Evolutionary conservation across 2,329 filamentous ascomycete genomes (phyloP).

Genomic region (Fusarium acutatum): DNA sequence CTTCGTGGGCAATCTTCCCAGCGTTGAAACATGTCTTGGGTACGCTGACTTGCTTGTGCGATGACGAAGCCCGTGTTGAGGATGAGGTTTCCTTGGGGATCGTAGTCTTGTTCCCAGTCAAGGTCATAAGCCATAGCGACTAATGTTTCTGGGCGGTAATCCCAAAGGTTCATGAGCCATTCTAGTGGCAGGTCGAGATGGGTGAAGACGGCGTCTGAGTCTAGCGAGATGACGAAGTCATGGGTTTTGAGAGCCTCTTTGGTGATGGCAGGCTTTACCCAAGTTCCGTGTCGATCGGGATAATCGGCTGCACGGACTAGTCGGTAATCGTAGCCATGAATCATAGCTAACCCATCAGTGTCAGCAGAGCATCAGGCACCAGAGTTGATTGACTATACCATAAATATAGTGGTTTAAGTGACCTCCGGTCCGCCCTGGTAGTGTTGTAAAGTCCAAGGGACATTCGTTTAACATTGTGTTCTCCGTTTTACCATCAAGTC

Average conservation of each 20-base stretch:
- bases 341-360: constrained; percentile 34
- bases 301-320: constrained; percentile 54
- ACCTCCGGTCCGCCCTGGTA: constrained; percentile 6
- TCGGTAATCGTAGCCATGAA: constrained; percentile 60
- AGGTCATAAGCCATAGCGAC: constrained; percentile 58
- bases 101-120: constrained; percentile 48
- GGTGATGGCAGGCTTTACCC: constrained; percentile 54
- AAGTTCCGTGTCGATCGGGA: constrained; percentile 53
- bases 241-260: constrained; percentile 50
- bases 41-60: constrained; percentile 34
- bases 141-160: constrained; percentile 50
- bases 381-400: not conserved
- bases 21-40: constrained; percentile 30
- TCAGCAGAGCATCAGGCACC: not conserved
- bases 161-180: constrained; percentile 59
- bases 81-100: constrained; percentile 40
- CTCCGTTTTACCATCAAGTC: not conserved
- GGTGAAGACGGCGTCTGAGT: constrained; percentile 54
- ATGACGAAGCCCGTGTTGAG: constrained; percentile 37
- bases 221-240: constrained; percentile 54
- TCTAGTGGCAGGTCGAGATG: constrained; percentile 56
- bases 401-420: constrained; percentile 38
- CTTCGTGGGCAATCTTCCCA: constrained; percentile 22
- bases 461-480: constrained; percentile 9
- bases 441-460: not conserved